Evolutionary conservation across 768 basidiomycete species (phyloP), one percentile per base, ranked within the genome.

Genomic region (Pleurotus djamor): DNA sequence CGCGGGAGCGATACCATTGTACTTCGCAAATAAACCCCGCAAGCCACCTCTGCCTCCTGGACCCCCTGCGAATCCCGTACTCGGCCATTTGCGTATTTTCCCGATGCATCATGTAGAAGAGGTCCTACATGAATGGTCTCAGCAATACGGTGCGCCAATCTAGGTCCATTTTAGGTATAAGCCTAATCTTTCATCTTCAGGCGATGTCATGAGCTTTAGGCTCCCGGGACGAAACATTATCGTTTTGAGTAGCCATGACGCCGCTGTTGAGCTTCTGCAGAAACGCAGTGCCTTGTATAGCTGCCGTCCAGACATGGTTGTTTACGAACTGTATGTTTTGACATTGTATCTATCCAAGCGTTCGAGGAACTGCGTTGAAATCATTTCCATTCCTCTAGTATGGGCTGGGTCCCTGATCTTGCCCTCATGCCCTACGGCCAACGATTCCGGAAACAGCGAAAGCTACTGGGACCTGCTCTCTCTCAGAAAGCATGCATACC

Each of bases 281-380:
- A 69, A 68, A 52, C 51, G 64, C 35, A 61, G 72, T 32, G 49
- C 61, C 12, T 68, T 64, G 10, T 72, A 71, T 60, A 72, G 74
- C 10, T 51, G 65, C 45, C 58, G 66, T 34, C 68, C 65, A 4
- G 21, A 50, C 21, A 57, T 69, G 7, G 57, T 62, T 21, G 52
- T 68, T 17, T 62, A 58, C 43, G 57, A 68, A 17, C 10, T 69
- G 67, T 70, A 49, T 12, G 68, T 17, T 21, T 49, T 17, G 16
- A 37, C 10, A 13, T 34, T 13, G 1, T 33, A 34, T 52, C 12
- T 41, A 54, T 54, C 7, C 21, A 28, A 28, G 21, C 3, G 21
- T 28, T 28, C 21, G 3, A 28, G 21, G 21, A 28, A 28, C 21
- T 28, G 21, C 21, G 21, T 28, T 1, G 21, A 28, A 28, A 33